Evolutionary conservation across 2,329 filamentous ascomycete genomes (phyloP), one percentile per base, ranked within the genome.

Genomic region (Ophiostoma piceae): DNA sequence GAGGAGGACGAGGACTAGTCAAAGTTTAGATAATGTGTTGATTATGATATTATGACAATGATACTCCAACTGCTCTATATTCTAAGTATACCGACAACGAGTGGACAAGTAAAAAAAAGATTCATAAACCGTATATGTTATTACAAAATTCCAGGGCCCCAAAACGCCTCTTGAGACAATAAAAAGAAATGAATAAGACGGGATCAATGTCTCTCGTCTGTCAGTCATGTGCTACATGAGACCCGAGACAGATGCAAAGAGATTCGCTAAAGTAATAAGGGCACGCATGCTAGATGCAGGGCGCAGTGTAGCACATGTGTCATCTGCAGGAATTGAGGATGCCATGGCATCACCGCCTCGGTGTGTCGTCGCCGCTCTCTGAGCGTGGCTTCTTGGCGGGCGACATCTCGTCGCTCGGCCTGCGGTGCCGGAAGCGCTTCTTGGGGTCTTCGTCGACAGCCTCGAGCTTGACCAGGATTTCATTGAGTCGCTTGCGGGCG

Each of bases 401-500:
- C 29, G 79, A 81, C 71, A 79, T 76, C 62, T 82, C 81, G 4
- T 78, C 78, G 60, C 78, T 81, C 2, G 77, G 78, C n/a, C 79
- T 75, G 62, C 77, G 76, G 54, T 78, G 76, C 2, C 78, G 75
- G 47, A 76, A 76, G 68, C 77, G 75, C 47, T 76, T 76, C 68
- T 78, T 79, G 1, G 69, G 74, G 67, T 47, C 68, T 26, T 72
- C 72, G 1, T 76, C 76, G 7, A 72, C 41, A 2, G 65, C 67
- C 14, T 84, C 82, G 22, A 88, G 76, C 43, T 79, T 79, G 4
- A 77, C 77, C 65, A 88, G 73, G 0, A 81, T 82, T 47, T 79
- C 78, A 11, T 82, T 82, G 43, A 88, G 76, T 22, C 79, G 82
- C 73, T 82, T 82, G 47, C 87, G 77, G 1, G 84, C 86, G 8